Conservation (phyloP, 2,329 filamentous ascomycete species). For the Blastomyces silverae region DNA sequence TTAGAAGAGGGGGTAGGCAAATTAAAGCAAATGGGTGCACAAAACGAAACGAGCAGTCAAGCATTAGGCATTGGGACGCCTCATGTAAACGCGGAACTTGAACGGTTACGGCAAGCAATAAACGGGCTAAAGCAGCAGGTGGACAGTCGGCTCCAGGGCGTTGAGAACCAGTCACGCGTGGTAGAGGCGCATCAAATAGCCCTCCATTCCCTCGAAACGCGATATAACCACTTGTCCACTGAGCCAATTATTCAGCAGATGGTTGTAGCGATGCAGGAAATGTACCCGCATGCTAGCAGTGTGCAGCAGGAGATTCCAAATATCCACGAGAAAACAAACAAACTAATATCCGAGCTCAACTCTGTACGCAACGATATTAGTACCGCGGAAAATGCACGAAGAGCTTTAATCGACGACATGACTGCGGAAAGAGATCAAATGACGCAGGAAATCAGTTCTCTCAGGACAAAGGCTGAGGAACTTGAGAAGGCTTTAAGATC, state of each 20-base stretch:
- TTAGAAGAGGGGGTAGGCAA: constrained; percentile 17
- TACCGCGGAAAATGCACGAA: not conserved
- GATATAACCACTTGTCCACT: constrained; percentile 46
- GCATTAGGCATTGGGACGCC: not conserved
- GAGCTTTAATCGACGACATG: not conserved
- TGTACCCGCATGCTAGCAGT: constrained; percentile 31
- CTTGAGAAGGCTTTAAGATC: not conserved
- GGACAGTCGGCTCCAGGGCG: not conserved
- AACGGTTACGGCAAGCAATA: not conserved
- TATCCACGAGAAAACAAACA: constrained; percentile 21
- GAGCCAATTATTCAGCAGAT: constrained; percentile 34
- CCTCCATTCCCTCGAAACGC: constrained; percentile 40
- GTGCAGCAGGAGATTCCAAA: constrained; percentile 23
- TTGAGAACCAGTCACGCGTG: not conserved
- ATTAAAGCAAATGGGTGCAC: not conserved
- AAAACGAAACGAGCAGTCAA: not conserved
- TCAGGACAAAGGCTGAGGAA: not conserved
- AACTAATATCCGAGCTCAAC: constrained; percentile 2
- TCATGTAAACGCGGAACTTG: not conserved
- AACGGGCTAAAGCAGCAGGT: not conserved
- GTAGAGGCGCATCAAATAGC: constrained; percentile 16
- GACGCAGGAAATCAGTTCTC: not conserved
- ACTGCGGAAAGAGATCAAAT: constrained; percentile 5
- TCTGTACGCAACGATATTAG: not conserved
- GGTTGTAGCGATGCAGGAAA: constrained; percentile 31